A percentile compares a stretch with the other conserved stretches of the same genome.
These are phyloP conservation scores for Elsinoe australis DNA, from an alignment of 2,329 filamentous ascomycete genomes.

Conservation along the genomic window DNA sequence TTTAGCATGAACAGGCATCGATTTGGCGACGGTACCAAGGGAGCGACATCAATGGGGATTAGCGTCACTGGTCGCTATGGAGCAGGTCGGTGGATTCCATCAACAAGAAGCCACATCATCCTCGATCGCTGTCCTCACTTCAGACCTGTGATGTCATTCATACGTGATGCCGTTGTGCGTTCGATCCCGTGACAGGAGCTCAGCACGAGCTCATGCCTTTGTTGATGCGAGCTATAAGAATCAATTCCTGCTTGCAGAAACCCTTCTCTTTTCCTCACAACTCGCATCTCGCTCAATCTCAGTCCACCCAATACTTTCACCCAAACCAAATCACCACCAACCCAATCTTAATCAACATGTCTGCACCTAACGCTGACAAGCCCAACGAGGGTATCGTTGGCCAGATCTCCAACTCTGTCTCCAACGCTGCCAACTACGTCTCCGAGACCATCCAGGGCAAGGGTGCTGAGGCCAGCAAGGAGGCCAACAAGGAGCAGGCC, in stretches of 20 bases:
- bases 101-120: neutral
- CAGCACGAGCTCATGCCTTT: neutral
- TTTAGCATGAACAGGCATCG: conserved; percentile 5
- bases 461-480: conserved; percentile 53
- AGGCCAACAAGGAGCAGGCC: conserved; percentile 56
- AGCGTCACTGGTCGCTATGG: conserved; percentile 15
- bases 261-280: neutral
- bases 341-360: conserved; percentile 34
- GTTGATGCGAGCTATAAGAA: neutral
- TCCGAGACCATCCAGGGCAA: conserved; percentile 55
- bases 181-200: neutral
- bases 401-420: conserved; percentile 20
- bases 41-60: neutral
- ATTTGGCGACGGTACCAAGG: no score
- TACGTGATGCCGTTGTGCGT: neutral
- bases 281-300: no score
- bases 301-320: no score
- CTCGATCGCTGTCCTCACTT: conserved; percentile 2
- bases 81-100: conserved; percentile 7
- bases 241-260: neutral
- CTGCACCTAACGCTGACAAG: conserved; percentile 38
- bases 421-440: conserved; percentile 62
- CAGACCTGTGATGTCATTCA: neutral
- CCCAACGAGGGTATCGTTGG: conserved; percentile 40
- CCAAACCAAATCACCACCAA: conserved; percentile 20